Evolutionary conservation across 345 rosid species (phyloP).

Genomic region (Euphorbia peplus): DNA sequence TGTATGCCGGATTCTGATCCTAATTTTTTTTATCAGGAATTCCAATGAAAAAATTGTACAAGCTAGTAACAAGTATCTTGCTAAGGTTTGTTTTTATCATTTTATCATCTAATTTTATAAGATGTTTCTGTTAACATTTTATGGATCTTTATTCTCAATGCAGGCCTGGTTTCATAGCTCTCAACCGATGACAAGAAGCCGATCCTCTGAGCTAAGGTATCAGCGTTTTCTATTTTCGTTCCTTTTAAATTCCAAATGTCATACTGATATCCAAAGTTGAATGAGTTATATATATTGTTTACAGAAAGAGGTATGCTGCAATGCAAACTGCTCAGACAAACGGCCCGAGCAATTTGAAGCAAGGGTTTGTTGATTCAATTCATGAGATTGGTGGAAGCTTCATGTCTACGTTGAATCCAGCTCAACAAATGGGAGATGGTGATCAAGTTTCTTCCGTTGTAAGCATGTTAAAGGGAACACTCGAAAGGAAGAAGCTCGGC

Average conservation of each 20-base stretch:
- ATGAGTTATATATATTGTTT: background rate
- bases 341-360: constrained; percentile 33
- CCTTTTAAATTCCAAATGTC: background rate
- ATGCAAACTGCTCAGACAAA: constrained; percentile 38
- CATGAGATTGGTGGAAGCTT: constrained; percentile 45
- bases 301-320: constrained; percentile 68
- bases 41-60: constrained; percentile 44
- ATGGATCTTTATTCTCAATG: constrained; percentile 14
- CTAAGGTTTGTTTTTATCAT: constrained; percentile 43
- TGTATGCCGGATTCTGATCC: background rate
- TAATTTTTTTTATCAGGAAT: constrained; percentile 29
- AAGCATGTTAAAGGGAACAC: constrained; percentile 62
- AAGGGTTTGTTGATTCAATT: constrained; percentile 36
- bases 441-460: constrained; percentile 66
- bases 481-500: constrained; percentile 53
- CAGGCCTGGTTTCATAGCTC: constrained; percentile 79
- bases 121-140: constrained; percentile 5
- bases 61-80: constrained; percentile 50
- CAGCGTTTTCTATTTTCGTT: background rate
- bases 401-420: constrained; percentile 36
- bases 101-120: too few species aligned
- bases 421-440: constrained; percentile 31
- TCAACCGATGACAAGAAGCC: constrained; percentile 75
- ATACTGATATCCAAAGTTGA: too few species aligned
- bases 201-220: constrained; percentile 72